These are phyloP conservation scores for Entomophthora muscae DNA, from an alignment of 371 early-diverging fungal species.

Conservation along the genomic window DNA sequence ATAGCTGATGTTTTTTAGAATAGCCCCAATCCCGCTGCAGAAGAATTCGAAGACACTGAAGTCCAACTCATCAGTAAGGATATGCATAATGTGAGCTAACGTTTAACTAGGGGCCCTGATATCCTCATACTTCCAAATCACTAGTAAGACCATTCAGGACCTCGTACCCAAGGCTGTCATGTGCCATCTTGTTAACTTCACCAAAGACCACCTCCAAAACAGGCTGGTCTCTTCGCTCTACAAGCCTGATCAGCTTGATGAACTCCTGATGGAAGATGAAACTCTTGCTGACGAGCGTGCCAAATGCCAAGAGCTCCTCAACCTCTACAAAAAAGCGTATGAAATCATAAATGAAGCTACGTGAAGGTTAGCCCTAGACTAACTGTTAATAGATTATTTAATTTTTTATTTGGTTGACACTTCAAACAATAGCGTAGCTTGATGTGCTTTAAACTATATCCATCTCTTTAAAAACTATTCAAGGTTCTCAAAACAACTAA, in stretches of 20 bases:
- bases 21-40: conserved; percentile 15
- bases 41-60: conserved; percentile 64
- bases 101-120: conserved; percentile 36
- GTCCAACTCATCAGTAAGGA: conserved; percentile 59
- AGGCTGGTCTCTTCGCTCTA: conserved; percentile 70
- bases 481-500: too few species aligned
- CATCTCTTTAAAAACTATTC: too few species aligned
- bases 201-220: conserved; percentile 60
- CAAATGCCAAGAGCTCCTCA: conserved; percentile 55
- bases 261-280: conserved; percentile 62
- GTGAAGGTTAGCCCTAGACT: conserved; percentile 16
- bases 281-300: conserved; percentile 49
- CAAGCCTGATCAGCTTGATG: conserved; percentile 46
- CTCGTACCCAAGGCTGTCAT: conserved; percentile 87
- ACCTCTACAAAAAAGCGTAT: conserved; percentile 61
- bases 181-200: conserved; percentile 62
- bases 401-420: too few species aligned
- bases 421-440: too few species aligned
- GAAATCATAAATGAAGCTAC: conserved; percentile 51
- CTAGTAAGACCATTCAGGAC: conserved; percentile 70
- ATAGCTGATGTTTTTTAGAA: too few species aligned
- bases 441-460: too few species aligned
- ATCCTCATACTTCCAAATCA: conserved; percentile 67
- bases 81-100: neutral
- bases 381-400: too few species aligned